Conservation (phyloP, 202 grass and related monocot genomes). For the Hordeum pubiflorum region DNA sequence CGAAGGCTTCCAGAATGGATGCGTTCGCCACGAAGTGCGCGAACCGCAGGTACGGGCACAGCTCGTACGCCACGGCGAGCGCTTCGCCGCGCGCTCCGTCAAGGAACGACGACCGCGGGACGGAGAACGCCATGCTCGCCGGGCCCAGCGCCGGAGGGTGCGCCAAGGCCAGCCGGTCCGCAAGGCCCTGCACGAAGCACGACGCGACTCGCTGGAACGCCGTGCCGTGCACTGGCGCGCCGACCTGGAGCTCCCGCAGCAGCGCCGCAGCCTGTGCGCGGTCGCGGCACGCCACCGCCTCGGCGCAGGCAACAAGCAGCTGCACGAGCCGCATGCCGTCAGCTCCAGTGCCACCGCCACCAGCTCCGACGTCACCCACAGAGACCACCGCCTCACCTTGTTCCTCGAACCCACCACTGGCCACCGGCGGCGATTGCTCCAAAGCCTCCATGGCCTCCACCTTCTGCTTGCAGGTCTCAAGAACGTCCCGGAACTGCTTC, state of each 20-base stretch:
- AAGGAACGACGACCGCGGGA: constrained; percentile 20
- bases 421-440: constrained; percentile 1
- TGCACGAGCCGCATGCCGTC: constrained; percentile 58
- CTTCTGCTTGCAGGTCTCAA: constrained; percentile 62
- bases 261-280: constrained; percentile 42
- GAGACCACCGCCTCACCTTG: background rate
- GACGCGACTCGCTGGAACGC: constrained; percentile 69
- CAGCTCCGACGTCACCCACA: background rate
- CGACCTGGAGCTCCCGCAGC: constrained; percentile 38
- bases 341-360: background rate
- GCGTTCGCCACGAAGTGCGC: constrained; percentile 69
- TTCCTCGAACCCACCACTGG: constrained; percentile 8
- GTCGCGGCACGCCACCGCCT: constrained; percentile 75
- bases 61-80: constrained; percentile 57
- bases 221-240: constrained; percentile 50
- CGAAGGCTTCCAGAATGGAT: constrained; percentile 53
- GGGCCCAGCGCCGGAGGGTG: constrained; percentile 49
- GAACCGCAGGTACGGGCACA: constrained; percentile 66
- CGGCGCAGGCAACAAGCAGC: constrained; percentile 60
- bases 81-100: constrained; percentile 43
- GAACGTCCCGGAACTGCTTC: constrained; percentile 34
- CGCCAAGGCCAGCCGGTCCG: constrained; percentile 42
- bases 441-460: constrained; percentile 48
- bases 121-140: constrained; percentile 40
- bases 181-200: constrained; percentile 64